Evolutionary conservation across 2,329 filamentous ascomycete species (phyloP), one percentile per base, ranked within the genome.

Genomic region (Talaromyces piceae): DNA sequence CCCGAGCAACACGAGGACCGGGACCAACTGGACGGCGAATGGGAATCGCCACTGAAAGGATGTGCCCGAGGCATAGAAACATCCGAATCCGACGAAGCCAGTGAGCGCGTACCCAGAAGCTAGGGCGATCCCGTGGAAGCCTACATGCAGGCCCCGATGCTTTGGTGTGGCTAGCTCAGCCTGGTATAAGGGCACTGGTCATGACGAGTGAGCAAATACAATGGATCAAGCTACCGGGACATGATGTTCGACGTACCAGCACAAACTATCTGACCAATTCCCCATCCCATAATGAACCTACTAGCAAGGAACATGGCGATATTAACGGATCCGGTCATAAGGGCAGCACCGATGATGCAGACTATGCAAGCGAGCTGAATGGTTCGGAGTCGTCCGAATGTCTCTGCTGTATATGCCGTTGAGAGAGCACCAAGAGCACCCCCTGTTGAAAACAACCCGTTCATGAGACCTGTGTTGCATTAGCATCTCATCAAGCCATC

Each of bases 151-250:
- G 30, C 30, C 30, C 13, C 30, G 30, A 16, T 33, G 30, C 30
- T 33, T 33, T 33, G 30, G n/a, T n/a, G 30, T 33, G 13, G 30
- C 5, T 16, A 33, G 30, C 13, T 33, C 30, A 6, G 30, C 30
- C 13, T 33, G 30, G n/a, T 33, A 33, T n/a, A 33, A 33, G 2
- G 30, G 30, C 13, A 33, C 30, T 48, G 28, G 11, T 39, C 28
- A 30, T 3, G 20, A 47, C 31, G 5, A 23, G 45, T n/a, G 18
- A 39, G 22, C 12, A 84, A 64, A 86, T 82, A 3, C 82, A 82
- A 27, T n/a, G 11, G 16, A 2, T n/a, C 5, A 12, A 86, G 82
- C 53, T 86, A 86, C 47, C 86, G 80, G 0, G 82, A 82, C 3
- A 86, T 82, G 0, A 6, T 12, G 30, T 5, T 33, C 12, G 13